Conservation (phyloP, 225 moss, liverwort and hornwort genomes). For the Physcomitrium patens region DNA sequence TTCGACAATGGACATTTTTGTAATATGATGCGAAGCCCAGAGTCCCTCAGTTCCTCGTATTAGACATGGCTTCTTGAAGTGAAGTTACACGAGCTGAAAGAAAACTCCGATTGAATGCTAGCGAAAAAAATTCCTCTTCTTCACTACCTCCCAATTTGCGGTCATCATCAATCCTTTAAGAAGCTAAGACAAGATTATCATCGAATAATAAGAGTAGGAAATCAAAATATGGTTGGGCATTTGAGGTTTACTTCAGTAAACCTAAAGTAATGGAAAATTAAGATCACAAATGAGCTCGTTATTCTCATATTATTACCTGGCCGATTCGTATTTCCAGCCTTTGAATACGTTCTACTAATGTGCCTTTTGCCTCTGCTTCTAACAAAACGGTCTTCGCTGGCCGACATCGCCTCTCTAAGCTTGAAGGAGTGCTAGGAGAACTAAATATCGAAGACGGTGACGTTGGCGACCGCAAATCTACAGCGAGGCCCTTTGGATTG, state of each 20-base stretch:
- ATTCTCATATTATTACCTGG: constrained; percentile 12
- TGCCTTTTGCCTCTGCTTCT: constrained; percentile 34
- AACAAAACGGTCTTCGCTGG: constrained; percentile 16
- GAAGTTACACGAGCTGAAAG: too few relatives aligned
- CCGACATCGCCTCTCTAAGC: constrained; percentile 23
- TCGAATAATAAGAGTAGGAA: too few relatives aligned
- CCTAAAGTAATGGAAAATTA: not conserved
- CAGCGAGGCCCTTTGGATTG: not conserved
- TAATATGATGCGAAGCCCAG: too few relatives aligned
- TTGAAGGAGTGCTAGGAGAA: constrained; percentile 29
- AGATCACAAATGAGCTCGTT: too few relatives aligned
- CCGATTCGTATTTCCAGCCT: constrained; percentile 20
- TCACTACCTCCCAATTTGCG: too few relatives aligned
- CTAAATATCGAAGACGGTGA: constrained; percentile 9
- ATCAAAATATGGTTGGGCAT: not conserved
- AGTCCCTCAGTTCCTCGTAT: too few relatives aligned
- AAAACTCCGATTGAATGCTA: too few relatives aligned
- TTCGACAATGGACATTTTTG: too few relatives aligned
- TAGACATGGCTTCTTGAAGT: too few relatives aligned
- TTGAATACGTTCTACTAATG: constrained; percentile 31
- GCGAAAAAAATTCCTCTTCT: too few relatives aligned
- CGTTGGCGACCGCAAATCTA: constrained; percentile 5
- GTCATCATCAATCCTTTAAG: too few relatives aligned
- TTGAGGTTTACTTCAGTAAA: not conserved
- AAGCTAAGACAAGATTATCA: too few relatives aligned